phyloP scores from a whole-genome alignment of 768 basidiomycete genomes.

The Boletus sp. region DNA sequence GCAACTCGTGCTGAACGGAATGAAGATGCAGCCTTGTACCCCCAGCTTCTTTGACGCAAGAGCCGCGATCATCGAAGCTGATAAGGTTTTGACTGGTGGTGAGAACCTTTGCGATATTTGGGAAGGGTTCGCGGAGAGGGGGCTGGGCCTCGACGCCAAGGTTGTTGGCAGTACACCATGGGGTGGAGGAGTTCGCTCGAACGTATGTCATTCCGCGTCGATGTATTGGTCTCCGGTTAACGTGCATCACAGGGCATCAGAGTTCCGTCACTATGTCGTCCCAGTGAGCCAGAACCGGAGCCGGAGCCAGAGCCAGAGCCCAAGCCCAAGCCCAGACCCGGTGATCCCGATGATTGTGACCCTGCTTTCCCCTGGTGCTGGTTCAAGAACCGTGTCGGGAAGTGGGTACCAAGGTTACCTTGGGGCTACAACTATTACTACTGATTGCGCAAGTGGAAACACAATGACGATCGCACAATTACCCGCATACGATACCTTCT shows the following conservation, averaged over 20 bases:
- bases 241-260: slow-evolving; percentile 34
- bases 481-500: slow-evolving; percentile 18
- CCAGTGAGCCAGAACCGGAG: slow-evolving; percentile 10
- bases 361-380: slow-evolving; percentile 24
- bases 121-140: slow-evolving; percentile 79
- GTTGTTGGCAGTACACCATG: slow-evolving; percentile 82
- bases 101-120: slow-evolving; percentile 91
- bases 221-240: not conserved
- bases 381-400: slow-evolving; percentile 13
- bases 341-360: slow-evolving; percentile 33
- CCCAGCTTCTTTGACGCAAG: slow-evolving; percentile 90
- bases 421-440: slow-evolving; percentile 26
- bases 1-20: slow-evolving; percentile 84
- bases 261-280: slow-evolving; percentile 42
- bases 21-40: slow-evolving; percentile 94
- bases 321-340: slow-evolving; percentile 31
- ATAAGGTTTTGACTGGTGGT: slow-evolving; percentile 85
- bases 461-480: slow-evolving; percentile 6
- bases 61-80: slow-evolving; percentile 88
- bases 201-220: slow-evolving; percentile 40
- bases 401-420: slow-evolving; percentile 24
- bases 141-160: slow-evolving; percentile 74
- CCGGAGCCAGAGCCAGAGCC: slow-evolving; percentile 22
- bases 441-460: slow-evolving; percentile 12
- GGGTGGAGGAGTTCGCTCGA: slow-evolving; percentile 85